phyloP scores from a whole-genome alignment of 805 yeast species.

The Saitoella complicata region DNA sequence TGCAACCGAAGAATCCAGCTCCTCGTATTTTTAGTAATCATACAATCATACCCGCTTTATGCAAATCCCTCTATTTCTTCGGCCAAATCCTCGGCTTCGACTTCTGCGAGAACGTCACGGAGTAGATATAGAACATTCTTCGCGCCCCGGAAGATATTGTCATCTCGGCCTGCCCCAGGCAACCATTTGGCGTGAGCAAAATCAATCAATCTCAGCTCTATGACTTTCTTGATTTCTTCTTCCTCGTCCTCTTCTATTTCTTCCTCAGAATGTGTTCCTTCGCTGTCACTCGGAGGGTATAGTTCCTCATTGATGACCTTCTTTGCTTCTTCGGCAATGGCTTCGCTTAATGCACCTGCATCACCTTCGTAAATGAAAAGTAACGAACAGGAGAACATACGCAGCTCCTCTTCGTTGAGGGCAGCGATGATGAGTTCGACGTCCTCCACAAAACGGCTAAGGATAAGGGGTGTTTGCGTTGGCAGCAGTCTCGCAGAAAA shows the following conservation, averaged over 20 bases:
- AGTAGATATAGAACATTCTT: constrained; percentile 24
- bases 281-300: neutral
- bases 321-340: too few species aligned
- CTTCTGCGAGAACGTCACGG: too few species aligned
- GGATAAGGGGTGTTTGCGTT: constrained; percentile 53
- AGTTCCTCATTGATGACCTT: too few species aligned
- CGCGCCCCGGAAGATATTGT: constrained; percentile 52
- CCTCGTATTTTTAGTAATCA: too few species aligned
- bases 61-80: too few species aligned
- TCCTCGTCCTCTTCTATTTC: constrained; percentile 17
- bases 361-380: neutral
- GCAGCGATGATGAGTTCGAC: constrained; percentile 31
- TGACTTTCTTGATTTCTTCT: constrained; percentile 25
- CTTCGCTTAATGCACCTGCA: too few species aligned
- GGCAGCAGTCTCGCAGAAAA: constrained; percentile 29
- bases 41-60: too few species aligned
- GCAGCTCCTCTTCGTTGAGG: neutral
- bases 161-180: constrained; percentile 55
- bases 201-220: constrained; percentile 58
- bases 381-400: neutral
- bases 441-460: constrained; percentile 64
- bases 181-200: constrained; percentile 70
- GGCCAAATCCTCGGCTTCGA: too few species aligned
- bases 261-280: constrained; percentile 4
- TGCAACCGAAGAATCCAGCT: too few species aligned